Conservation (phyloP, 1,139 yeast genomes). For the Yamadazyma membranifaciens region DNA sequence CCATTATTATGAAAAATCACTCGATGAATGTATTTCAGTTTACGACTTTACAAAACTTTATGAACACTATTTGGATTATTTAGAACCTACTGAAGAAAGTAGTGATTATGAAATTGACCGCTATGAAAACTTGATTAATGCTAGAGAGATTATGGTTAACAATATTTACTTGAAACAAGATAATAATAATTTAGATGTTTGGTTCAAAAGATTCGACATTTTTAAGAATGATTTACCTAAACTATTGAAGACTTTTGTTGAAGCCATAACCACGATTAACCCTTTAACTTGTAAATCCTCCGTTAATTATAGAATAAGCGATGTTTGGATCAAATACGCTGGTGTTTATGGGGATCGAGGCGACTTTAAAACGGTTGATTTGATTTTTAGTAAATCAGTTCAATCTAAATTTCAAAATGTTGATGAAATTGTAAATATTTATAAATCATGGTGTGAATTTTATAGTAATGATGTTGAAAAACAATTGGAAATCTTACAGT, state of each 20-base stretch:
- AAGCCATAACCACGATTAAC: conserved; percentile 66
- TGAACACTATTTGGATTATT: conserved; percentile 54
- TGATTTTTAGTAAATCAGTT: conserved; percentile 62
- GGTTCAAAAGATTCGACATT: conserved; percentile 60
- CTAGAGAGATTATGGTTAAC: conserved; percentile 57
- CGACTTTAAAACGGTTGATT: conserved; percentile 61
- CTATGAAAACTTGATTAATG: conserved; percentile 55
- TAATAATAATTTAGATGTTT: conserved; percentile 58
- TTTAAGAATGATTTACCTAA: conserved; percentile 29
- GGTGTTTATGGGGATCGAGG: conserved; percentile 54
- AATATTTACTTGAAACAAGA: conserved; percentile 68
- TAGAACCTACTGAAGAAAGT: conserved; percentile 17
- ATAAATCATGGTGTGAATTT: conserved; percentile 73
- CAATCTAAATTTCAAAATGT: conserved; percentile 66
- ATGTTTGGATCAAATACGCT: conserved; percentile 74
- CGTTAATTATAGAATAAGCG: conserved; percentile 35
- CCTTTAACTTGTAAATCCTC: conserved; percentile 52
- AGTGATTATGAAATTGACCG: conserved; percentile 43
- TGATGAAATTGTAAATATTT: conserved; percentile 66
- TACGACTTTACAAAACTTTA: conserved; percentile 65
- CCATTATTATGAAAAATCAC: conserved; percentile 48
- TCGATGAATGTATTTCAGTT: conserved; percentile 47
- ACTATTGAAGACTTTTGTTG: conserved; percentile 56
- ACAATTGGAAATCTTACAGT: conserved; percentile 54
- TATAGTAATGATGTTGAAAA: conserved; percentile 43